These are phyloP conservation scores for Entophlyctis helioformis DNA, from an alignment of 192 early-diverging fungal species.

Conservation along the genomic window DNA sequence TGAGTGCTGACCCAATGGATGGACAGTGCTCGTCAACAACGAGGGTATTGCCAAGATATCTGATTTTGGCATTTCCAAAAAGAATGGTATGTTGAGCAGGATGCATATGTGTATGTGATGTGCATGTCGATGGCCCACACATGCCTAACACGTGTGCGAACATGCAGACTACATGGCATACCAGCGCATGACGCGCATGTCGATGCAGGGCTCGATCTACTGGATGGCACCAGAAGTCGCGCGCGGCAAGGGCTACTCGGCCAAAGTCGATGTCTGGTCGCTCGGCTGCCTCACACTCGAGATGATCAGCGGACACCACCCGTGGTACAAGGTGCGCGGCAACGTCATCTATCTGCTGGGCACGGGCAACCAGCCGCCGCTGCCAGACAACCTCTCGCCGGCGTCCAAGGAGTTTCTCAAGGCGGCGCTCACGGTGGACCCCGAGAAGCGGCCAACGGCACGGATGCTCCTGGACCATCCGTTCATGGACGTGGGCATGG, in stretches of 20 bases:
- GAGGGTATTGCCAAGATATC: conserved; percentile 91
- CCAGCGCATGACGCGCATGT: conserved; percentile 45
- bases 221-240: conserved; percentile 98
- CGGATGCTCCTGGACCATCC: conserved; percentile 51
- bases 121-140: background rate
- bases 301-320: conserved; percentile 89
- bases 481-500: conserved; percentile 43
- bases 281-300: conserved; percentile 87
- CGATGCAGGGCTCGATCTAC: conserved; percentile 83
- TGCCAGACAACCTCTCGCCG: conserved; percentile 60
- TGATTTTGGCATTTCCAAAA: conserved; percentile 92
- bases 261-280: conserved; percentile 90
- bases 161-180: conserved; percentile 26
- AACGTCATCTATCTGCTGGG: conserved; percentile 65
- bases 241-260: conserved; percentile 63
- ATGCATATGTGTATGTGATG: conserved; percentile 2
- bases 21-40: conserved; percentile 71
- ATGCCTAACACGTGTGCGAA: too few relatives aligned
- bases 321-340: conserved; percentile 49
- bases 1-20: conserved; percentile 1
- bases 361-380: conserved; percentile 65
- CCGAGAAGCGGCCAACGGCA: conserved; percentile 68
- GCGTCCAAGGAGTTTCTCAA: conserved; percentile 62
- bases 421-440: conserved; percentile 65
- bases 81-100: conserved; percentile 46